Evolutionary conservation across 1,139 yeast genomes (phyloP), one percentile per base, ranked within the genome.

Genomic region (Hyphopichia wangnamkhiaoensis): DNA sequence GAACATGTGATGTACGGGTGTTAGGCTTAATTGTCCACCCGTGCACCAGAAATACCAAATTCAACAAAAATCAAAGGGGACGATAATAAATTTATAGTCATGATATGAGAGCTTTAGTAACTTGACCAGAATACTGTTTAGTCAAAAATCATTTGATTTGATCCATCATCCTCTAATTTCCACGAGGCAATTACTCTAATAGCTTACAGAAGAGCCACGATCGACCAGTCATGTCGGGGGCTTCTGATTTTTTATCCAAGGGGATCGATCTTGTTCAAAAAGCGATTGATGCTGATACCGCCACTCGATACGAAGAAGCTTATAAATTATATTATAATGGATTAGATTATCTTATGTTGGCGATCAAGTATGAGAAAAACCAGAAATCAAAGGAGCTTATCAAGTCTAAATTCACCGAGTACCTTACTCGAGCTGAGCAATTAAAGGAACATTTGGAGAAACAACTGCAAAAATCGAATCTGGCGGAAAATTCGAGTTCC

Each of bases 281-380:
- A 63, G 98, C 98, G 19, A 90, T 94, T 41, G 96, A 91, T 58
- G 91, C 95, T 6, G 99, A 94, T 60, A 83, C 89, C 18, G 93
- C 91, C 23, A 86, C 94, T 35, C 76, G 85, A 49, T 93, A 91
- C 54, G 96, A 89, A 44, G 98, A 93, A 49, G 98, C 98, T 0
- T 93, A 93, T 62, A 87, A 89, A 44, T 77, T 89, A 35, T 94
- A 94, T 65, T 90, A 87, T 69, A 88, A 87, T 54, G 98, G 98
- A 3, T 73, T 94, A 44, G 98, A 93, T 60, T 94, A 93, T 63
- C 73, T 94, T 52, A 90, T 94, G 96, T 75, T 90, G 52, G 98
- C 98, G 3, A 74, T 94, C 54, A 94, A 94, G 65, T 93, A 94
- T 59, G 99, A 94, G 63, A 93, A 91, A 65, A 94, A 90, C 62